A percentile compares a stretch with the other conserved stretches of the same genome.
Evolutionary conservation across 208 protist species (phyloP).

Genomic region (Trichomonas tenax): DNA sequence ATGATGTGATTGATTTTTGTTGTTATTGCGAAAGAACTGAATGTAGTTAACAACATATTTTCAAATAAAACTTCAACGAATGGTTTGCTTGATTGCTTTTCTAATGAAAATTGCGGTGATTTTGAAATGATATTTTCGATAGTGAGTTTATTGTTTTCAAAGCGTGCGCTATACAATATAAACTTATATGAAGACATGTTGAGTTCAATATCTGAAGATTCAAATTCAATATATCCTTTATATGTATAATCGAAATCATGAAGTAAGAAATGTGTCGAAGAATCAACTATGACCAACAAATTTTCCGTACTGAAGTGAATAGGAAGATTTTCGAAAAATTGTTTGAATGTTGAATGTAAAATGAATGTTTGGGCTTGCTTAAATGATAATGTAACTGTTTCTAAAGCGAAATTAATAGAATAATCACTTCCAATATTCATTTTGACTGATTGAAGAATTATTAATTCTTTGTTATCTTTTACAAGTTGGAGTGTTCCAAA

Average conservation of each 20-base stretch:
- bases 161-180: not conserved
- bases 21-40: not conserved
- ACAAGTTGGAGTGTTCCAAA: not conserved
- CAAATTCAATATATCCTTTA: not conserved
- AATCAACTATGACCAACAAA: not conserved
- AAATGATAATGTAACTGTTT: not conserved
- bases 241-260: not conserved
- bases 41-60: not conserved
- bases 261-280: not conserved
- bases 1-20: not conserved
- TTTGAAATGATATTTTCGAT: not conserved
- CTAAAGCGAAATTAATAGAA: not conserved
- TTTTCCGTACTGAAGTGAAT: not conserved
- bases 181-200: not conserved
- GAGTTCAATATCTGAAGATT: not conserved
- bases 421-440: not conserved
- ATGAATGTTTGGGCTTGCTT: not conserved
- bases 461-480: not conserved
- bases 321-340: not conserved
- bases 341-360: not conserved
- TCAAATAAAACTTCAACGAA: not conserved
- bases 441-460: not conserved
- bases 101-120: not conserved
- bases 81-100: not conserved
- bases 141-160: not conserved